Evolutionary conservation across 2,329 filamentous ascomycete species (phyloP).

Genomic region (Colletotrichum sp.): DNA sequence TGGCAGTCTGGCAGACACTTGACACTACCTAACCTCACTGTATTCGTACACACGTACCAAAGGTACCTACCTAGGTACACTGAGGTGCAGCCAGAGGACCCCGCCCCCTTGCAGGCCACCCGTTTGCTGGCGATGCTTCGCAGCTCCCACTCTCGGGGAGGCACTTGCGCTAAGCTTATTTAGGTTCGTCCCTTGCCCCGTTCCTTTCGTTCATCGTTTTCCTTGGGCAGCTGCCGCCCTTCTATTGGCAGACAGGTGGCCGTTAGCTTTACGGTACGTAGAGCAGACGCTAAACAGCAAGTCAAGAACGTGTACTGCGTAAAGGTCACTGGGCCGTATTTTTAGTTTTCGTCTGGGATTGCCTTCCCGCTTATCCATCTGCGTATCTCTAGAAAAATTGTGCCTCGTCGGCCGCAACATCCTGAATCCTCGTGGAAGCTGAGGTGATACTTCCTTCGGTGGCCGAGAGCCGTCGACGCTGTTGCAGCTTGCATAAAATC

Average conservation of each 20-base stretch:
- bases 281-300: neutral
- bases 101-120: neutral
- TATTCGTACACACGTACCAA: neutral
- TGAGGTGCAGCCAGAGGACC: neutral
- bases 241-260: neutral
- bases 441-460: neutral
- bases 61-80: no score
- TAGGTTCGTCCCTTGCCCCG: constrained; percentile 3
- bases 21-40: neutral
- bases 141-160: constrained; percentile 10
- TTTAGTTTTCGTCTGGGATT: neutral
- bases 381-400: neutral
- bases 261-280: neutral
- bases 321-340: neutral
- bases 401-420: neutral
- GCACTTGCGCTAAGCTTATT: constrained; percentile 11
- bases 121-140: constrained; percentile 7
- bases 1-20: constrained; percentile 14
- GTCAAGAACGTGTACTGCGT: neutral
- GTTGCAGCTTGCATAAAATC: neutral
- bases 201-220: neutral
- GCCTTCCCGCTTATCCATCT: neutral
- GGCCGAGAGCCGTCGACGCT: neutral
- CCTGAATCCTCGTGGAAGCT: neutral
- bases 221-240: neutral